Conservation (phyloP, 768 basidiomycete species). For the Tricholoma sp. region DNA sequence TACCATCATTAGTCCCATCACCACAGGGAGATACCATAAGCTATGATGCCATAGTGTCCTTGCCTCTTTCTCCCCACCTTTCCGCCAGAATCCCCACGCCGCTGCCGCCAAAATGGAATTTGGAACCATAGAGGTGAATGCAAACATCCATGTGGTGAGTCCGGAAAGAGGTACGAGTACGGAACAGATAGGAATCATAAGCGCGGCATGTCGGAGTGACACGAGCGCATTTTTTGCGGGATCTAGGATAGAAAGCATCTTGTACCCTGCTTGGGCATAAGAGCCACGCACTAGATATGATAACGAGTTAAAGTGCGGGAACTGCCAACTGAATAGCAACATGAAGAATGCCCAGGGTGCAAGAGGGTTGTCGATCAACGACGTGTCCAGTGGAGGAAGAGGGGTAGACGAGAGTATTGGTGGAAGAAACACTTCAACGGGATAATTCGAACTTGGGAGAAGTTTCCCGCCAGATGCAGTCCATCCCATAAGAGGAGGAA, state of each 20-base stretch:
- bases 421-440: constrained; percentile 57
- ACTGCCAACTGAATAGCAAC: constrained; percentile 95
- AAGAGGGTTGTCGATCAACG: constrained; percentile 74
- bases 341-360: constrained; percentile 76
- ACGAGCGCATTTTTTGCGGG: constrained; percentile 82
- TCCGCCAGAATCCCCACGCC: constrained; percentile 72
- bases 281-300: constrained; percentile 80
- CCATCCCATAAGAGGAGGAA: constrained; percentile 99
- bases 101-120: constrained; percentile 65
- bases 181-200: constrained; percentile 75
- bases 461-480: constrained; percentile 85
- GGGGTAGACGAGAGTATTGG: constrained; percentile 42
- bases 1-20: constrained; percentile 91
- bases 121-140: constrained; percentile 67
- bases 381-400: constrained; percentile 31
- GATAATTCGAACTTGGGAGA: constrained; percentile 57
- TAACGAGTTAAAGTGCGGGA: constrained; percentile 96
- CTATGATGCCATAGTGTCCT: constrained; percentile 72
- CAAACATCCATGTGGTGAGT: constrained; percentile 89
- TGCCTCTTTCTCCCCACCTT: constrained; percentile 72
- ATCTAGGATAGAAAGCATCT: constrained; percentile 81
- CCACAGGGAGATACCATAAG: constrained; percentile 86
- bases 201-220: constrained; percentile 72
- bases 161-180: constrained; percentile 84
- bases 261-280: constrained; percentile 91